Evolutionary conservation across 768 basidiomycete genomes (phyloP).

Genomic region (Agrocybe chaxingu): DNA sequence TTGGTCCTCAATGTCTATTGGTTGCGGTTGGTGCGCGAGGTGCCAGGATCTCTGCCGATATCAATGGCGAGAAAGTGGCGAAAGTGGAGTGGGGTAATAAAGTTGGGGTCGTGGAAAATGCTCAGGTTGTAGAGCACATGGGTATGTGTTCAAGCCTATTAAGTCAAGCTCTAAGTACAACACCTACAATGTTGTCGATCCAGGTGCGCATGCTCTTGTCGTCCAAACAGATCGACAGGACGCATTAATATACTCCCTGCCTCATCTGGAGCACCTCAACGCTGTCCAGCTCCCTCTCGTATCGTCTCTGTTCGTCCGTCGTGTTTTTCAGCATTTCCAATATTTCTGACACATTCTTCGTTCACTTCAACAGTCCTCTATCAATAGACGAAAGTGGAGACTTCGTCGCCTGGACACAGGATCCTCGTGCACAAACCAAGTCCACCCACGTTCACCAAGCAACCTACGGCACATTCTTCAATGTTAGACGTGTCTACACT

Average conservation of each 20-base stretch:
- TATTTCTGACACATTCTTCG: background rate
- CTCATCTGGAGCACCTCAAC: slow-evolving; percentile 55
- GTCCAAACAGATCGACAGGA: slow-evolving; percentile 51
- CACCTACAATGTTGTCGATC: background rate
- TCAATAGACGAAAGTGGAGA: slow-evolving; percentile 52
- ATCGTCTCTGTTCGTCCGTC: slow-evolving; percentile 28
- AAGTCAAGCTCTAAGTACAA: background rate
- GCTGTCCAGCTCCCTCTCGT: slow-evolving; percentile 35
- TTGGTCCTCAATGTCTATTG: slow-evolving; percentile 13
- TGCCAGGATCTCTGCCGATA: slow-evolving; percentile 50
- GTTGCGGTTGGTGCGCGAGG: slow-evolving; percentile 50
- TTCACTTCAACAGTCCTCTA: slow-evolving; percentile 24
- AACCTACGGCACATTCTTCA: slow-evolving; percentile 58
- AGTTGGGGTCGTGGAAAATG: slow-evolving; percentile 44
- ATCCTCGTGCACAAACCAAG: slow-evolving; percentile 22
- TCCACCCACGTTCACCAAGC: slow-evolving; percentile 31
- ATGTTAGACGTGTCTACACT: slow-evolving; percentile 47
- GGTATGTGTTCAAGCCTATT: slow-evolving; percentile 35
- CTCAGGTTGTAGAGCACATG: slow-evolving; percentile 57
- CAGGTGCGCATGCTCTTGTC: slow-evolving; percentile 52
- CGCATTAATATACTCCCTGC: slow-evolving; percentile 58
- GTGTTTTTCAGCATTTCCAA: background rate
- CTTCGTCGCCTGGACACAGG: slow-evolving; percentile 43
- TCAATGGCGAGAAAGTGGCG: slow-evolving; percentile 64
- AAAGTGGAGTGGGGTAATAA: slow-evolving; percentile 64